phyloP scores from a whole-genome alignment of 2,329 filamentous ascomycete genomes.

The Piedraia hortae region DNA sequence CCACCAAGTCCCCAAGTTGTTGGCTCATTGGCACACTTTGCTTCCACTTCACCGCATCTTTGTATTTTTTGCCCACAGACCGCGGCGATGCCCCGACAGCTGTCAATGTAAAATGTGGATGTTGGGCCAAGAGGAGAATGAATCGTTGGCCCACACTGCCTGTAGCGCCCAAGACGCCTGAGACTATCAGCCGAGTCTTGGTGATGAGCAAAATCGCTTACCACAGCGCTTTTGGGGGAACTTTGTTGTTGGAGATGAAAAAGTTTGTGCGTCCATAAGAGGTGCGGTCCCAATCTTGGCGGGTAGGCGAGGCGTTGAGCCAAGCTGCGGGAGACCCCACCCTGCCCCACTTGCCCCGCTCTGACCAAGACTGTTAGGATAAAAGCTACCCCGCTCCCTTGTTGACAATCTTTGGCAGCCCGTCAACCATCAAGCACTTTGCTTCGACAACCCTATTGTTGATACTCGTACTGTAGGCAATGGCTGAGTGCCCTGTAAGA shows the following conservation, averaged over 20 bases:
- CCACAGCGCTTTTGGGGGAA: slow-evolving; percentile 27
- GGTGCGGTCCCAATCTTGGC: no score
- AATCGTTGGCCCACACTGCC: slow-evolving; percentile 90
- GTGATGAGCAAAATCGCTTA: slow-evolving; percentile 14
- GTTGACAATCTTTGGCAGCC: no score
- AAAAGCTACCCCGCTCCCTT: no score
- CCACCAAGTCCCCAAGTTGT: slow-evolving; percentile 48
- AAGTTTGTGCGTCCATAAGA: slow-evolving; percentile 20
- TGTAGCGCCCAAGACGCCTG: slow-evolving; percentile 58
- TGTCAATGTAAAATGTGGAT: slow-evolving; percentile 65
- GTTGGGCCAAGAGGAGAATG: slow-evolving; percentile 67
- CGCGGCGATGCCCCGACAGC: slow-evolving; percentile 72
- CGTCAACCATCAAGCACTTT: no score
- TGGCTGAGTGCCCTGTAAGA: slow-evolving; percentile 9
- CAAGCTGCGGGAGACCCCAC: no score
- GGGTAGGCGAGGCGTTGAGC: no score
- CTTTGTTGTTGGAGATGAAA: slow-evolving; percentile 11
- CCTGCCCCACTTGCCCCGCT: no score
- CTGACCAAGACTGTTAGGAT: no score
- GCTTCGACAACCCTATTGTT: no score
- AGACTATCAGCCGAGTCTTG: slow-evolving; percentile 1
- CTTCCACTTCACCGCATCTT: slow-evolving; percentile 87
- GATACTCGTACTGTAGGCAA: no score
- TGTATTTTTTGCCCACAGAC: slow-evolving; percentile 81
- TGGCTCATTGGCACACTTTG: slow-evolving; percentile 60